Conservation (phyloP, 331 rosid species). For the Quercus lobata region DNA sequence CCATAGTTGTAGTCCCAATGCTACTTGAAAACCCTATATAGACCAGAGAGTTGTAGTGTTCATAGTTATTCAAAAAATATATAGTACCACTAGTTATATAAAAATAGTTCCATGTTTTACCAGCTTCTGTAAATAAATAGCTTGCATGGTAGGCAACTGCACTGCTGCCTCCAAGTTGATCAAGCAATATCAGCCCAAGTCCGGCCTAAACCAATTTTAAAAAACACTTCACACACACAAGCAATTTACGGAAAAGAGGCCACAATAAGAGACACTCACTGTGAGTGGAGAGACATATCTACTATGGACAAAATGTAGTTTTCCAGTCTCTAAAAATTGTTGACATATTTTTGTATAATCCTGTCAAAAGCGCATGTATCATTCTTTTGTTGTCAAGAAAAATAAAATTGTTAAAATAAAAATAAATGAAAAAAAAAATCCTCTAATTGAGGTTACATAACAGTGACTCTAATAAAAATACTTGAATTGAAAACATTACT, state of each 20-base stretch:
- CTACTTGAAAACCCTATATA: constrained; percentile 71
- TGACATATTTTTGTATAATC: constrained; percentile 16
- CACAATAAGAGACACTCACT: constrained; percentile 35
- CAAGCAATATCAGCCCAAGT: constrained; percentile 79
- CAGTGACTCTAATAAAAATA: neutral
- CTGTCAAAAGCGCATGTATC: constrained; percentile 22
- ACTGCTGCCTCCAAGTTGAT: constrained; percentile 82
- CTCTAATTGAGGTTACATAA: neutral
- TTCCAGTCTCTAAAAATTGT: constrained; percentile 45
- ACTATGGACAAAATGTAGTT: constrained; percentile 56
- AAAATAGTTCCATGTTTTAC: constrained; percentile 27
- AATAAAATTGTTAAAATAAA: neutral
- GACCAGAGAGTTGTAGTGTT: constrained; percentile 5
- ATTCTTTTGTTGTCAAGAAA: neutral
- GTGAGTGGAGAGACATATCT: constrained; percentile 63
- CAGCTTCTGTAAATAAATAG: constrained; percentile 68
- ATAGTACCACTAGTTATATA: neutral
- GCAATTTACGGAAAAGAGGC: neutral
- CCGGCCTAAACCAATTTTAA: constrained; percentile 51
- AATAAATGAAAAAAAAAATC: neutral
- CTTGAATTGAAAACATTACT: constrained; percentile 26
- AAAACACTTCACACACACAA: neutral
- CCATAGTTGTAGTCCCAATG: constrained; percentile 75
- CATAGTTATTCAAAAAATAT: neutral
- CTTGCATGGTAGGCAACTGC: constrained; percentile 71